These are phyloP conservation scores for Ceratobasidium sp. DNA, from an alignment of 1,284 basidiomycete genomes.

Conservation along the genomic window DNA sequence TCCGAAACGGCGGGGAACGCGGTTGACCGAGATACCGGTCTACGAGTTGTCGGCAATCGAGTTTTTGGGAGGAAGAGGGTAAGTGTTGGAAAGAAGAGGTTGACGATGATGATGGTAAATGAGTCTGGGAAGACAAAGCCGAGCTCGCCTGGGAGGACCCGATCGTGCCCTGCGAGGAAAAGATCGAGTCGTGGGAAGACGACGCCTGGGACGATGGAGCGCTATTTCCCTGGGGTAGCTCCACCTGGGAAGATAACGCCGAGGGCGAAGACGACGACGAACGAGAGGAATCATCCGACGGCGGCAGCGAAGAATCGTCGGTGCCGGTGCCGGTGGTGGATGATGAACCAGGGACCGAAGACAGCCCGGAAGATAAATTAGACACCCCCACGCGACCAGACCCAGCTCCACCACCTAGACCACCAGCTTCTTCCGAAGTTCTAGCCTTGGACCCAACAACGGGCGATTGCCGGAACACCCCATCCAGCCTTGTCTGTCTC, in stretches of 20 bases:
- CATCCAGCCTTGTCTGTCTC: constrained; percentile 12
- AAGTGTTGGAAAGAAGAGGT: too few species aligned
- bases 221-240: not conserved
- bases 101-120: not conserved
- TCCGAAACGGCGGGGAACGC: constrained; percentile 1
- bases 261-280: constrained; percentile 11
- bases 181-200: constrained; percentile 33
- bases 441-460: not conserved
- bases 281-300: not conserved
- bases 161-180: constrained; percentile 20
- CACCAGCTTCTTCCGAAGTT: not conserved
- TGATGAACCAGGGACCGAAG: not conserved
- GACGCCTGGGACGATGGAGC: constrained; percentile 4
- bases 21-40: constrained; percentile 6
- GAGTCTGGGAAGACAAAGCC: not conserved
- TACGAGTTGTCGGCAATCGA: not conserved
- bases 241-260: constrained; percentile 22
- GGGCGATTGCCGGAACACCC: constrained; percentile 15
- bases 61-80: too few species aligned
- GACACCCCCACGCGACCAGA: not conserved
- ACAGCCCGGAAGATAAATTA: not conserved
- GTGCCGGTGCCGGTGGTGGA: too few species aligned
- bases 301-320: not conserved
- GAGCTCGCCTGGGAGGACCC: not conserved
- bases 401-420: not conserved